Evolutionary conservation across 2,329 filamentous ascomycete genomes (phyloP).

Genomic region (Ascocoryne sarcoides): DNA sequence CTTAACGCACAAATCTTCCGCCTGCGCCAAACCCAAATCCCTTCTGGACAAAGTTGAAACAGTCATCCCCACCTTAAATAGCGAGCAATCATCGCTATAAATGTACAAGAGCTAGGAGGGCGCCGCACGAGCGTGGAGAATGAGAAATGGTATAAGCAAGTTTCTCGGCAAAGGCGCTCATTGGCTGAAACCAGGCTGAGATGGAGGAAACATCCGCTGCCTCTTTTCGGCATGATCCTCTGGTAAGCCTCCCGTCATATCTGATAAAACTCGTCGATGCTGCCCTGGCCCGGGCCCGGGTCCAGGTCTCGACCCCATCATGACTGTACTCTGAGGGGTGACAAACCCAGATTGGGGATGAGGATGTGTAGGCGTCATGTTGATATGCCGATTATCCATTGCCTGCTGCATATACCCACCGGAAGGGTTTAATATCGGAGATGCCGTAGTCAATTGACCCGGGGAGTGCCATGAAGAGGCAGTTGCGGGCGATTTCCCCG

Average conservation of each 20-base stretch:
- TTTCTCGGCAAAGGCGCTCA: slow-evolving; percentile 5
- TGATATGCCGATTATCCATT: slow-evolving; percentile 24
- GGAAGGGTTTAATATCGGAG: slow-evolving; percentile 20
- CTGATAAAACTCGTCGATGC: slow-evolving; percentile 26
- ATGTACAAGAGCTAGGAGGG: slow-evolving; percentile 12
- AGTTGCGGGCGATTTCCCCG: slow-evolving; percentile 27
- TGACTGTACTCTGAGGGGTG: slow-evolving; percentile 11
- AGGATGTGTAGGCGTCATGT: slow-evolving; percentile 23
- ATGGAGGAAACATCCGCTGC: slow-evolving; percentile 26
- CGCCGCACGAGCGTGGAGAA: too few relatives aligned
- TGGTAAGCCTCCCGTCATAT: slow-evolving; percentile 20
- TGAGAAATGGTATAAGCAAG: not conserved
- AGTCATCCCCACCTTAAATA: not conserved
- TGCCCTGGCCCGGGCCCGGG: too few relatives aligned
- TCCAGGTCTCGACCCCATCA: slow-evolving; percentile 17
- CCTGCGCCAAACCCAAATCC: slow-evolving; percentile 10
- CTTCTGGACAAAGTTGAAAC: slow-evolving; percentile 1
- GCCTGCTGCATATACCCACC: slow-evolving; percentile 20
- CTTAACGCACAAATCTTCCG: slow-evolving; percentile 4
- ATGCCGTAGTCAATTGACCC: slow-evolving; percentile 23
- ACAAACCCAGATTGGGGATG: slow-evolving; percentile 18
- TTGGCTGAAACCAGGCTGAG: slow-evolving; percentile 19
- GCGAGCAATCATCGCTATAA: slow-evolving; percentile 4
- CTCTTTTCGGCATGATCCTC: slow-evolving; percentile 27
- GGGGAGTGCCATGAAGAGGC: slow-evolving; percentile 27